phyloP scores from a whole-genome alignment of 2,329 filamentous ascomycete genomes.

The Thelonectria olida region DNA sequence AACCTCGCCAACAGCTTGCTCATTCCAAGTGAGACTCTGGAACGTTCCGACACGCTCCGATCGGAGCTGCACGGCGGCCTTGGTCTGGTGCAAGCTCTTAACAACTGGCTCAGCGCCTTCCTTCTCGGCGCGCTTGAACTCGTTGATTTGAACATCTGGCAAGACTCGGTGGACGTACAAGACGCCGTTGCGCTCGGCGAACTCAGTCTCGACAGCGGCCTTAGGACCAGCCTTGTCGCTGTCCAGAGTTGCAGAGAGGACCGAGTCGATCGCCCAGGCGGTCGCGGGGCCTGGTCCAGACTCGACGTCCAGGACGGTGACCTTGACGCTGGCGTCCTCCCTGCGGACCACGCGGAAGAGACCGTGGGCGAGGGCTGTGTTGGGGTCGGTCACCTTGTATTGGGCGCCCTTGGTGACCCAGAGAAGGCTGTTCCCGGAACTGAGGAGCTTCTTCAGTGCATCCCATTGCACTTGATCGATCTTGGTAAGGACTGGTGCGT shows the following conservation, averaged over 20 bases:
- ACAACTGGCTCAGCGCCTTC: neutral
- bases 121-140: neutral
- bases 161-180: slow-evolving; percentile 13
- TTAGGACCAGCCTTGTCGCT: too few species aligned
- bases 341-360: slow-evolving; percentile 17
- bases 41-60: neutral
- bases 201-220: slow-evolving; percentile 15
- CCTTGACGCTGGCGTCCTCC: slow-evolving; percentile 12
- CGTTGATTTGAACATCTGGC: neutral
- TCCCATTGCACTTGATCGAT: slow-evolving; percentile 9
- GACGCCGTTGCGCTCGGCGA: slow-evolving; percentile 15
- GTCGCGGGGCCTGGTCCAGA: neutral
- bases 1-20: slow-evolving; percentile 3
- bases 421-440: slow-evolving; percentile 15
- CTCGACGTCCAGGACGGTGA: slow-evolving; percentile 19
- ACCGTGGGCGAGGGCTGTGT: slow-evolving; percentile 9
- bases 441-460: slow-evolving; percentile 6
- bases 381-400: slow-evolving; percentile 8
- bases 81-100: neutral
- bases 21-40: slow-evolving; percentile 5
- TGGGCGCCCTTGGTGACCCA: slow-evolving; percentile 24
- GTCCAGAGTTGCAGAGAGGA: slow-evolving; percentile 3
- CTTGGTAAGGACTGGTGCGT: slow-evolving; percentile 2
- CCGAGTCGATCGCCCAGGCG: neutral
- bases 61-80: neutral